Base-by-base conservation (phyloP, 225 moss, liverwort and hornwort genomes). In the Polytrichum formosum region DNA sequence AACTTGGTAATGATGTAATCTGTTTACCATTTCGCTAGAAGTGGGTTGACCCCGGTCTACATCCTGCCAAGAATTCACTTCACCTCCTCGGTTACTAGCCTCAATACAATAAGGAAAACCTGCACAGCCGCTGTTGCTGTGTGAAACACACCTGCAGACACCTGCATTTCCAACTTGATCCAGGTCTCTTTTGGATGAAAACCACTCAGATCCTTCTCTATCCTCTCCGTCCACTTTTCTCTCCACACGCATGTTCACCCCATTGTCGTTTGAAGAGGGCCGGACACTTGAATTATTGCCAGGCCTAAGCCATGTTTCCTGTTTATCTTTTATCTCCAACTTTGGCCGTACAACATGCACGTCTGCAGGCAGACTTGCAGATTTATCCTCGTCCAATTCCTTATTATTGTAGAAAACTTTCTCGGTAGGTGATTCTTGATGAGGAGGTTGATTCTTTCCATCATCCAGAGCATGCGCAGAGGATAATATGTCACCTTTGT, bases 181-280 rank as follows among this genome's bases (percentile, higher is more conserved):
- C 23, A 66, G 60, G 71, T 71, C 61, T 54, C 60, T 74, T 67
- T 70, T 81, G 70, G 76, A 74, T 79, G 70, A 71, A 61, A 67
- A 58, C 62, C 64, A 73, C 72, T 77, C 84, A 77, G 69, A 35
- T 22, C 68, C 77, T 72, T 81, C 84, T 67, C 77, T 82, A 10
- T 33, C 79, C 63, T 82, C 77, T 16, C 71, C 75, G 67, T 71
- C 73, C 67, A 30, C 63, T 74, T 72, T 77, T 70, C 68, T 72
- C 28, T 82, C 84, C 70, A 74, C 54, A 28, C 66, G 19, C 67
- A 22, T 60, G 73, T 70, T 73, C 55, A 53, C 17, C 28, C 35
- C 74, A 73, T 73, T 53, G 62, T 72, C 81, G 26, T 79, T 79
- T 28, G 77, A 23, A 66, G 66, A 76, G 27, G 61, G 71, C 81